Evolutionary conservation across 805 yeast species (phyloP), one percentile per base, ranked within the genome.

Genomic region (Lipomyces lipofer): DNA sequence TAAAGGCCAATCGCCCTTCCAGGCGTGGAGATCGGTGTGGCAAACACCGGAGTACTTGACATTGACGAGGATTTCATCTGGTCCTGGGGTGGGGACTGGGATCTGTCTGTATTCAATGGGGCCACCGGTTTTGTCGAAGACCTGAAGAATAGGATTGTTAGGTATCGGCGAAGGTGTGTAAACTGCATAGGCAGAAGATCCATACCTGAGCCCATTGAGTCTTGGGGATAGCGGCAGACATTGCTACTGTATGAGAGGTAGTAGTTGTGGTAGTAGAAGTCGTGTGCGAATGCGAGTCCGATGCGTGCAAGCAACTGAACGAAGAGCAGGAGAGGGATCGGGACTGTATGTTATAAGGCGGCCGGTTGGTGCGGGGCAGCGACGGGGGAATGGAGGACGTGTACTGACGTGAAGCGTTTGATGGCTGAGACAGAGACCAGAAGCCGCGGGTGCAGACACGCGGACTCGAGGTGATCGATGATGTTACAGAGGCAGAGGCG

Each of bases 1-100:
- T 71, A 85, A 76, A 48, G 95, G 94, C 95, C 95, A 88, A 75
- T 89, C 96, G 67, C 95, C 95, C 70, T 86, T 82, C 91, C 94
- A 87, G 52, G 95, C 95, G 76, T 89, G 96, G 71, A 89, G 80
- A 69, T 88, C 96, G 33, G 96, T 88, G 78, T 90, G 96, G 75
- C 96, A 88, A 53, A 88, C 95, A 73, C 96, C 96, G 25, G 95
- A 82, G 78, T 84, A 88, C 75, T 82, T 83, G 72, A 89, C 83
- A 71, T 89, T 83, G 74, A 89, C 77, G 70, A 89, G 78, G 63
- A 88, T 77, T 74, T 88, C 91, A 69, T 83, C 84, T 56, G 88
- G 74, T 69, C 80, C 84, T 66, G 95, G 95, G 46, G 70, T 73
- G 66, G 95, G 95, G 53, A 88, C 92, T 50, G 91, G 86, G 59